These are phyloP conservation scores for Tricholoma flavovirens DNA, from an alignment of 768 basidiomycete genomes.

Conservation along the genomic window DNA sequence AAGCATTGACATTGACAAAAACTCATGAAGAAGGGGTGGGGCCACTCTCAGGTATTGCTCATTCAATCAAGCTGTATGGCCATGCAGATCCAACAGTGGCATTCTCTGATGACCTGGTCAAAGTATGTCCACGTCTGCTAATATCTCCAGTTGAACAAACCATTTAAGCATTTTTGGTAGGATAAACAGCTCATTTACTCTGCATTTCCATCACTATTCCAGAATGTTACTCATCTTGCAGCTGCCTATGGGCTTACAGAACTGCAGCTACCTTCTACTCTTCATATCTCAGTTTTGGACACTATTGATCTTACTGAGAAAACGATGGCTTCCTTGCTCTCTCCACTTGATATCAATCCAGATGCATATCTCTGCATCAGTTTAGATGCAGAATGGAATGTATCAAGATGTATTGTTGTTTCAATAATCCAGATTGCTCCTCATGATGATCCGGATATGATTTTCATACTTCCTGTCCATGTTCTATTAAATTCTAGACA, in stretches of 20 bases:
- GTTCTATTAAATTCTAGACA: too few relatives aligned
- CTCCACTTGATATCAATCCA: slow-evolving; percentile 1
- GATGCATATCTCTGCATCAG: too few relatives aligned
- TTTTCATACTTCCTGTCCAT: slow-evolving; percentile 3
- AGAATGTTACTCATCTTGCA: slow-evolving; percentile 3
- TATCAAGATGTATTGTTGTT: slow-evolving; percentile 1
- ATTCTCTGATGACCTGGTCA: slow-evolving; percentile 8
- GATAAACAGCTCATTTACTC: slow-evolving; percentile 6
- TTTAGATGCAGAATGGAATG: slow-evolving; percentile 3
- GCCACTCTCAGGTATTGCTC: too few relatives aligned
- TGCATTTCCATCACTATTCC: slow-evolving; percentile 5
- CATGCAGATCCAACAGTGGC: too few relatives aligned
- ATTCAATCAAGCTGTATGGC: too few relatives aligned
- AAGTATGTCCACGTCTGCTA: background rate
- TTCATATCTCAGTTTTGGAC: background rate
- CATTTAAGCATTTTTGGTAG: too few relatives aligned
- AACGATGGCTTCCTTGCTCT: background rate
- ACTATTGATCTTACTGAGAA: background rate
- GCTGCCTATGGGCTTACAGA: background rate
- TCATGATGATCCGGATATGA: background rate
- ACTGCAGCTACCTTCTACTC: background rate
- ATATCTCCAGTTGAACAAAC: background rate
- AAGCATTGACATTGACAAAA: too few relatives aligned
- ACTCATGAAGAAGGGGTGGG: too few relatives aligned
- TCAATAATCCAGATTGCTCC: slow-evolving; percentile 6